A percentile compares a stretch with the other conserved stretches of the same genome.
Conservation (phyloP, 257 asterid genomes). For the Petrea volubilis region DNA sequence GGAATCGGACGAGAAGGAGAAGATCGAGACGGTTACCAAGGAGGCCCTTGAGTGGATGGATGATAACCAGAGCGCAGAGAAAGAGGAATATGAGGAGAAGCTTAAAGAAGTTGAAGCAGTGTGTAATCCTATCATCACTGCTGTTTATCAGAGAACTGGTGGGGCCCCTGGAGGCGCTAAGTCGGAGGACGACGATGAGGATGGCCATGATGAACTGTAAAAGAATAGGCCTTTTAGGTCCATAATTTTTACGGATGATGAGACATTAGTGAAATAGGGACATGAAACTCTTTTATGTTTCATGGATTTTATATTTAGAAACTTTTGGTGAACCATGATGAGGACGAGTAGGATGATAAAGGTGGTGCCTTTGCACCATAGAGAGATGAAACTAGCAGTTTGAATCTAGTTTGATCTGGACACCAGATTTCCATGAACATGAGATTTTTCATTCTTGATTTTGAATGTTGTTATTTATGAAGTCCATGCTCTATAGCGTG, state of each 20-base stretch:
- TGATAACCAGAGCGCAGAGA: constrained; percentile 73
- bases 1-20: constrained; percentile 73
- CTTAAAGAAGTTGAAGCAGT: constrained; percentile 79
- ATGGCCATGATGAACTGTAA: constrained; percentile 67
- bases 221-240: constrained; percentile 6
- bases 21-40: constrained; percentile 65
- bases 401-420: not conserved
- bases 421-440: too few species aligned
- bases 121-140: constrained; percentile 70
- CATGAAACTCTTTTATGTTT: not conserved
- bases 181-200: constrained; percentile 50
- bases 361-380: not conserved
- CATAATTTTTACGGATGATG: not conserved
- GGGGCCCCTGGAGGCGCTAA: constrained; percentile 47
- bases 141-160: constrained; percentile 80
- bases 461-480: too few species aligned
- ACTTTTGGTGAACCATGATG: too few species aligned
- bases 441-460: not conserved
- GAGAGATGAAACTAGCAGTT: not conserved
- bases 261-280: not conserved
- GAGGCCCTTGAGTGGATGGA: constrained; percentile 90
- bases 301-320: constrained; percentile 1
- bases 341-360: not conserved
- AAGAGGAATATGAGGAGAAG: constrained; percentile 79
- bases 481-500: too few species aligned